phyloP scores from a whole-genome alignment of 23 red algal species.

The Cyanidiococcus yangmingshanensis region DNA sequence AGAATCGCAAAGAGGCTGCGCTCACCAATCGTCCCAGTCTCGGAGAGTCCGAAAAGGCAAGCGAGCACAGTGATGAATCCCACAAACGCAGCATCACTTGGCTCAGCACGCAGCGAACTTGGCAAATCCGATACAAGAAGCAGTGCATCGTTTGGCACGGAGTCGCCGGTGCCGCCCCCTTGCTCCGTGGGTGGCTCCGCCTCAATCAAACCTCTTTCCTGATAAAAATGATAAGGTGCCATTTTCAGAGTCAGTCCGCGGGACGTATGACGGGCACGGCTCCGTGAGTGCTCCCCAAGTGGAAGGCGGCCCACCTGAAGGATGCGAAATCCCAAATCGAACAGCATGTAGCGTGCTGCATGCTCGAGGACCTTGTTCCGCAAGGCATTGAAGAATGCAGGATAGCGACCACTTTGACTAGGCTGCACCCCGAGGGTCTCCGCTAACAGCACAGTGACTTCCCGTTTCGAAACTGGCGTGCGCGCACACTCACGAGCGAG shows the following conservation, averaged over 20 bases:
- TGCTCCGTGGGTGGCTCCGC: neutral
- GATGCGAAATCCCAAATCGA: conserved; percentile 8
- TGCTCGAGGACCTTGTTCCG: neutral
- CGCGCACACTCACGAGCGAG: neutral
- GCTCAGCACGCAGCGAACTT: neutral
- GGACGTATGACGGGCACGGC: neutral
- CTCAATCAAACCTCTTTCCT: neutral
- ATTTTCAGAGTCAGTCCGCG: neutral
- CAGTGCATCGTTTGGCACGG: neutral
- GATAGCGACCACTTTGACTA: neutral
- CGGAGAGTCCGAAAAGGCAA: neutral
- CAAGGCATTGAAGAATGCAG: neutral
- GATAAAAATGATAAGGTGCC: neutral
- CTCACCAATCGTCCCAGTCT: neutral
- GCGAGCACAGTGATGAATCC: neutral
- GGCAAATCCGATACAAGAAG: conserved; percentile 9
- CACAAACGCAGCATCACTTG: neutral
- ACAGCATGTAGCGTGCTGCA: neutral
- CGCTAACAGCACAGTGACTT: neutral
- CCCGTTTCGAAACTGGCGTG: neutral
- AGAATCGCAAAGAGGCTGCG: neutral
- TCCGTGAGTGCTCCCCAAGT: neutral
- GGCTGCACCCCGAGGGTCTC: conserved; percentile 5
- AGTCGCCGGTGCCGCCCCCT: neutral
- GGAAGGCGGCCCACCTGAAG: neutral